Evolutionary conservation across 1,284 basidiomycete species (phyloP), one percentile per base, ranked within the genome.

Genomic region (Xerocomus amazonicus): DNA sequence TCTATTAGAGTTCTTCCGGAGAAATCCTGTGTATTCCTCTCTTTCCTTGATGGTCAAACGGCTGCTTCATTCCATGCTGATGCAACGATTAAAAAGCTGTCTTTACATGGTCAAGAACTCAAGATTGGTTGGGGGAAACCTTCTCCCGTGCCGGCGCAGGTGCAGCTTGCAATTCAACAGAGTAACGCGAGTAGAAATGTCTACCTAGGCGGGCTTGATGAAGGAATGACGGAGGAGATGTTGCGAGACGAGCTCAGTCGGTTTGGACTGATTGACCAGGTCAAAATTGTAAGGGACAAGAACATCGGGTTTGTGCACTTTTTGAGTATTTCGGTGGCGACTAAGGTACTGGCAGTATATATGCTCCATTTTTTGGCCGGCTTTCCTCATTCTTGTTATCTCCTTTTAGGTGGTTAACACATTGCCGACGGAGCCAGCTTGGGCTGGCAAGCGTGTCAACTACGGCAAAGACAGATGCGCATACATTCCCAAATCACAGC

Each of bases 251-350:
- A 95, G 64, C 75, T 92, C 45, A 84, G 81, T 61, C 78, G 88
- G 36, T 97, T 94, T 62, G 94, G 94, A n/a, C 76, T 94, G 38
- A 97, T 97, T 64, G 94, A 97, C 71, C 94, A 97, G 69, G 92
- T 97, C 66, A 97, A 97, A 80, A 96, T 97, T 63, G 94, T 97
- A 36, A 76, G 92, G 54, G 94, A 97, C 76, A 97, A 97, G 79
- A 94, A 95, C 64, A 97, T 97, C 56, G 94, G 92, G 7, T 97
- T 97, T 66, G 90, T 97, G 35, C 94, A 97, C 71, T 97, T 97
- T 76, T 74, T 97, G 61, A 92, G 88, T 69, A 96, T 97, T 66
- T 81, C 87, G 12, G 83, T 89, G 35, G 94, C 94, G 29, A 95
- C 89, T 59, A 96, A 96, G 86, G 92, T 91, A 43, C 19, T 65